These are phyloP conservation scores for Fomitopsis betulina DNA, from an alignment of 1,284 basidiomycete species.

Conservation along the genomic window DNA sequence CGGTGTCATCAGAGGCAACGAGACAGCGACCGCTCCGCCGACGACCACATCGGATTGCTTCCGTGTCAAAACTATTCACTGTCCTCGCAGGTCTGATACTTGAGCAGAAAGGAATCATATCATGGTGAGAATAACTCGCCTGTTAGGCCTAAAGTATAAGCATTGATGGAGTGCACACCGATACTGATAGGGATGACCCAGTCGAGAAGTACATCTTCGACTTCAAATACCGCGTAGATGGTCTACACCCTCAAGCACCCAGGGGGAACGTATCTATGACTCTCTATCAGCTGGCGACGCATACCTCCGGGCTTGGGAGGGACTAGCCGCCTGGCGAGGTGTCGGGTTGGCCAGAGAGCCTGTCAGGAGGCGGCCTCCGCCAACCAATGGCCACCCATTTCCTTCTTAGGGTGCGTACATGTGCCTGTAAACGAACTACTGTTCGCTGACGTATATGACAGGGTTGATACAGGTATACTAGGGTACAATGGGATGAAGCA, in stretches of 20 bases:
- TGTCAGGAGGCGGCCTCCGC: slow-evolving; percentile 24
- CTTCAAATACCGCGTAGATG: slow-evolving; percentile 23
- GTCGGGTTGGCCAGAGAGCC: slow-evolving; percentile 33
- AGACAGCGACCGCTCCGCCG: slow-evolving; percentile 7
- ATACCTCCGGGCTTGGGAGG: slow-evolving; percentile 42
- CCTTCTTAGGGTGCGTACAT: slow-evolving; percentile 30
- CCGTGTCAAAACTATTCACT: slow-evolving; percentile 44
- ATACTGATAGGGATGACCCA: slow-evolving; percentile 34
- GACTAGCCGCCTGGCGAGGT: slow-evolving; percentile 39
- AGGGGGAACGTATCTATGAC: slow-evolving; percentile 32
- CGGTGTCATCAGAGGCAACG: slow-evolving; percentile 14
- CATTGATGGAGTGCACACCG: neutral
- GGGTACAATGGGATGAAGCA: slow-evolving; percentile 48
- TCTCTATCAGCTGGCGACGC: slow-evolving; percentile 40
- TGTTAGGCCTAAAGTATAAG: too few species aligned
- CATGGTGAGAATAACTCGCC: slow-evolving; percentile 28
- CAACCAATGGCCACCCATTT: slow-evolving; percentile 26
- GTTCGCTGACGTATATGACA: neutral
- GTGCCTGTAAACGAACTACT: neutral
- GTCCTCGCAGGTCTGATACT: slow-evolving; percentile 42
- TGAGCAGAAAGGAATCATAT: slow-evolving; percentile 36
- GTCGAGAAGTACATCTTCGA: slow-evolving; percentile 36
- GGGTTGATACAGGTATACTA: slow-evolving; percentile 19
- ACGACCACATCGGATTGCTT: slow-evolving; percentile 29
- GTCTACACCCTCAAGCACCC: slow-evolving; percentile 2